Conservation (phyloP, 208 protist species). For the Histomonas meleagridis region DNA sequence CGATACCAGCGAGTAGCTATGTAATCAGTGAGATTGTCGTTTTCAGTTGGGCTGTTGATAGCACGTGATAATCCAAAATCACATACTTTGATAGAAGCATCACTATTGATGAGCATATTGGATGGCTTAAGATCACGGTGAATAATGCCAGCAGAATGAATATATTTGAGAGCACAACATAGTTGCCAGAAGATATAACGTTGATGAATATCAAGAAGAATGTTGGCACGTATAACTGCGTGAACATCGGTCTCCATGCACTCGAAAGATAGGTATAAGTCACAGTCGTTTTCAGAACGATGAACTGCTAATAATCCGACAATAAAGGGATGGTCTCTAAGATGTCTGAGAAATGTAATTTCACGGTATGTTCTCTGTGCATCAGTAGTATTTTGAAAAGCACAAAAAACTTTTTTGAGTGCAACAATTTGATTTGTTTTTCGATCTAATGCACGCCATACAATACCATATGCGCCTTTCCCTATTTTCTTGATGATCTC, state of each 20-base stretch:
- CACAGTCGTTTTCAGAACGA: conserved; percentile 61
- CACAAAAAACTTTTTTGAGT: conserved; percentile 65
- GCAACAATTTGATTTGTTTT: conserved; percentile 48
- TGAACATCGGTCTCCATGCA: conserved; percentile 64
- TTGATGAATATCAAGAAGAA: conserved; percentile 60
- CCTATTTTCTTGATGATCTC: conserved; percentile 53
- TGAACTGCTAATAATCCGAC: conserved; percentile 58
- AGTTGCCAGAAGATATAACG: conserved; percentile 62
- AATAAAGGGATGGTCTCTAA: conserved; percentile 56
- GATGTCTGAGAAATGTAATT: conserved; percentile 57
- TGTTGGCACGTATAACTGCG: conserved; percentile 60
- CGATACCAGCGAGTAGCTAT: conserved; percentile 41
- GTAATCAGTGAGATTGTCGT: conserved; percentile 47
- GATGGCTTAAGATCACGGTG: conserved; percentile 83
- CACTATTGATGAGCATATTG: conserved; percentile 81
- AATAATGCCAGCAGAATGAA: conserved; percentile 56
- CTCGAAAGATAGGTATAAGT: conserved; percentile 67
- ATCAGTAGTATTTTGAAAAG: conserved; percentile 61
- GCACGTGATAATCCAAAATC: conserved; percentile 77
- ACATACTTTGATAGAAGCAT: conserved; percentile 79
- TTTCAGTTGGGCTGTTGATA: background rate
- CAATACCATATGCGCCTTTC: conserved; percentile 57
- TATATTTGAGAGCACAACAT: conserved; percentile 52
- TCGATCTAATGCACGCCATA: conserved; percentile 53
- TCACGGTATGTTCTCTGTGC: conserved; percentile 63